Conservation (phyloP, 2,329 filamentous ascomycete genomes). For the Fusarium sp. region DNA sequence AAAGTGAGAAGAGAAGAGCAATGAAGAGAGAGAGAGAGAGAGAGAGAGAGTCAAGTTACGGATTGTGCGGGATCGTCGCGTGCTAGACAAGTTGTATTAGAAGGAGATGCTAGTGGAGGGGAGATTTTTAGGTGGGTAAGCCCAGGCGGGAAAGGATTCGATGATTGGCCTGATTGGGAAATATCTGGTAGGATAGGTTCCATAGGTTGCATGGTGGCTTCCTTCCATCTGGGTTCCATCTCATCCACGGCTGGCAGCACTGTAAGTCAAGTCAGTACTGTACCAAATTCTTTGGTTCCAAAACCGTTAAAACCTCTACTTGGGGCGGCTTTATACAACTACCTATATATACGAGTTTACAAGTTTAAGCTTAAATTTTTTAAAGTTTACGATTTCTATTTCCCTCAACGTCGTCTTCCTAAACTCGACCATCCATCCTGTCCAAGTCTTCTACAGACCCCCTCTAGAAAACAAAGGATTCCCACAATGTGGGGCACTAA, state of each 20-base stretch:
- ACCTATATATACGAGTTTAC: background rate
- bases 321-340: background rate
- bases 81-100: conserved; percentile 33
- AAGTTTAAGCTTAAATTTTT: background rate
- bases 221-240: conserved; percentile 10
- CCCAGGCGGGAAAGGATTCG: conserved; percentile 18
- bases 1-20: background rate
- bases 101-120: conserved; percentile 33
- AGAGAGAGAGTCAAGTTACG: conserved; percentile 9
- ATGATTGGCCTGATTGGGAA: conserved; percentile 23
- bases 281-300: background rate
- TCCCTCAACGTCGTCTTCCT: background rate
- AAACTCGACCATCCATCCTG: background rate
- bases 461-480: conserved; percentile 12
- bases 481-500: conserved; percentile 14
- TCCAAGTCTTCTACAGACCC: conserved; percentile 2
- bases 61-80: conserved; percentile 41
- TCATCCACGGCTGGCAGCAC: background rate
- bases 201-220: conserved; percentile 2
- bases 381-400: background rate
- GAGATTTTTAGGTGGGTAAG: conserved; percentile 29
- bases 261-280: background rate
- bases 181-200: background rate
- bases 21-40: background rate
- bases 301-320: background rate